Evolutionary conservation across 768 basidiomycete genomes (phyloP).

Genomic region (Macrolepiota albuminosa): DNA sequence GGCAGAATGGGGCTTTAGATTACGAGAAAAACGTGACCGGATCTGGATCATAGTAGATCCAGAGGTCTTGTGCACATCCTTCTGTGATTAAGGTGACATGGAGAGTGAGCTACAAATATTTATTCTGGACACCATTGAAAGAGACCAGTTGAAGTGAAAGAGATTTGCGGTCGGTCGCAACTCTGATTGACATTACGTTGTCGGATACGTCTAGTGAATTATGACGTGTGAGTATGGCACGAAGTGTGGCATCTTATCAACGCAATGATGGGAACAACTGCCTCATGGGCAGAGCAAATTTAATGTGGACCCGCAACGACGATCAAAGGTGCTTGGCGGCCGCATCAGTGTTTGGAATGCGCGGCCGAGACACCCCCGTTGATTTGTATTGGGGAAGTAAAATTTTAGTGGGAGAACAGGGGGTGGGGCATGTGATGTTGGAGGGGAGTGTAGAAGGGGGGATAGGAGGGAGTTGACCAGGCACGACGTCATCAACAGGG

Average conservation of each 20-base stretch:
- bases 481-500: conserved; percentile 17
- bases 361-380: background rate
- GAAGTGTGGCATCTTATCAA: background rate
- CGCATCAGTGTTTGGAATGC: background rate
- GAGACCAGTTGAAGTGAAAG: no score
- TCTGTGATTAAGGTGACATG: no score
- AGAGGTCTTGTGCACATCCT: no score
- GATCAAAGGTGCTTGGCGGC: background rate
- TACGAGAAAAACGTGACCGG: no score
- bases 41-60: no score
- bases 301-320: background rate
- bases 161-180: background rate
- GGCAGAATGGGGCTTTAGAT: no score
- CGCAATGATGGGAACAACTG: background rate
- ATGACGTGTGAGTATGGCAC: background rate
- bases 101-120: no score
- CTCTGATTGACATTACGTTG: background rate
- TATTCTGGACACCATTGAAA: no score
- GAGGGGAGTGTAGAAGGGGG: background rate
- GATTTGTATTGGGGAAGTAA: background rate
- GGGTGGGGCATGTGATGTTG: background rate
- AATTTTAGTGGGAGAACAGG: background rate
- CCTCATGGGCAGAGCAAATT: background rate
- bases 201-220: no score
- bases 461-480: conserved; percentile 2